A percentile compares a stretch with the other conserved stretches of the same genome.
Evolutionary conservation across 169 alveolate genomes (phyloP).

Genomic region (Plasmodium vinckei): DNA sequence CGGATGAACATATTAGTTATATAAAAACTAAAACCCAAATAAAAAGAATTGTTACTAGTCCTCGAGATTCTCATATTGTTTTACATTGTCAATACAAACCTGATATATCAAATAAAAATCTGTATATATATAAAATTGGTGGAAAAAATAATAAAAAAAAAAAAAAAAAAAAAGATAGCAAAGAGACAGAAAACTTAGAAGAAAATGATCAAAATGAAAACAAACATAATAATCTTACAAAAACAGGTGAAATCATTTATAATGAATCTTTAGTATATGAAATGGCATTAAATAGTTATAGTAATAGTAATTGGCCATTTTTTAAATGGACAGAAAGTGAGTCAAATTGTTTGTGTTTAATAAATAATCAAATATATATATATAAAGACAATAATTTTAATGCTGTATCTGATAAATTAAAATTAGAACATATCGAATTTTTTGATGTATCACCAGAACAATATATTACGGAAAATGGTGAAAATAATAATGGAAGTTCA

Average conservation of each 20-base stretch:
- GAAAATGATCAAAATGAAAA: background rate
- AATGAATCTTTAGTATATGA: conserved; percentile 33
- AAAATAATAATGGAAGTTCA: background rate
- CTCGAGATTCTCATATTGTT: conserved; percentile 43
- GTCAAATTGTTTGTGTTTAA: conserved; percentile 20
- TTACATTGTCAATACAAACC: conserved; percentile 68
- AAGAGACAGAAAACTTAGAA: background rate
- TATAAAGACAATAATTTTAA: conserved; percentile 35
- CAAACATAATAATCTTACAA: background rate
- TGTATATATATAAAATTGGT: conserved; percentile 27
- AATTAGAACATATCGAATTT: conserved; percentile 43
- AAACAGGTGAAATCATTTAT: background rate
- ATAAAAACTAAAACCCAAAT: conserved; percentile 64
- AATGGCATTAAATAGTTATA: conserved; percentile 29
- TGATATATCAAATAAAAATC: conserved; percentile 19
- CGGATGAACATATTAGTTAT: background rate
- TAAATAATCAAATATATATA: conserved; percentile 21
- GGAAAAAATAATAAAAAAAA: conserved; percentile 12
- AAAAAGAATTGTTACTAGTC: conserved; percentile 42
- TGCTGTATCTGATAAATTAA: background rate
- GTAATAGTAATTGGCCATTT: conserved; percentile 61
- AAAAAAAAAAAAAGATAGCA: conserved; percentile 19
- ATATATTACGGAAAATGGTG: too few species aligned
- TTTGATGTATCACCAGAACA: conserved; percentile 69
- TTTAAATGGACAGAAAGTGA: conserved; percentile 66